Percentiles rank a stretch among this genome's conserved stretches.
Conservation (phyloP, 192 early-diverging fungal genomes). For the Borealophlyctis nickersoniae region DNA sequence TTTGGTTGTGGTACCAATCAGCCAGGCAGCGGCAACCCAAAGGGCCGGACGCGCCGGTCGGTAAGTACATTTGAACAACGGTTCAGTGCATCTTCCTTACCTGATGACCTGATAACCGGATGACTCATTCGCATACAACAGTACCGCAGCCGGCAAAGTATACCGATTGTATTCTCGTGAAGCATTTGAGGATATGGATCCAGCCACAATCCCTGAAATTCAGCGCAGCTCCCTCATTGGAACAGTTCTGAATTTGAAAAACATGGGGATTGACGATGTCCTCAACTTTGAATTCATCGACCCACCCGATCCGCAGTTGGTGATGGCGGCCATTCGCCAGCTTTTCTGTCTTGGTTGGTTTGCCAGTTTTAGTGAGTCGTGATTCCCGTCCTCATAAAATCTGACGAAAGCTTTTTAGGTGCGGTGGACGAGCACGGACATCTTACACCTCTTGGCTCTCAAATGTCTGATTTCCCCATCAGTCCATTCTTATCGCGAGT, state of each 20-base stretch:
- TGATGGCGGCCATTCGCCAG: constrained; percentile 39
- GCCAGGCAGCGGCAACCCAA: constrained; percentile 60
- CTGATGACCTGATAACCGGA: not conserved
- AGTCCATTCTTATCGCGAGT: constrained; percentile 41
- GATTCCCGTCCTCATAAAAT: constrained; percentile 11
- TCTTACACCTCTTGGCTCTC: constrained; percentile 42
- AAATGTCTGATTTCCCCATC: constrained; percentile 46
- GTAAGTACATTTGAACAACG: constrained; percentile 4
- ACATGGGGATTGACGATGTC: constrained; percentile 55
- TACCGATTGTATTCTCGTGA: constrained; percentile 58
- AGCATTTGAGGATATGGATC: constrained; percentile 47
- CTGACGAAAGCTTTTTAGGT: constrained; percentile 20
- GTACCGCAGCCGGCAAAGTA: constrained; percentile 54
- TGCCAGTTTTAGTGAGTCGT: constrained; percentile 8
- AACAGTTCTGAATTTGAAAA: constrained; percentile 48
- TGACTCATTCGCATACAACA: constrained; percentile 3
- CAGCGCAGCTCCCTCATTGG: constrained; percentile 47
- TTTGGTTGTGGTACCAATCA: constrained; percentile 51
- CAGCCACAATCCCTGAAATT: constrained; percentile 57
- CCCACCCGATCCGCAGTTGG: constrained; percentile 43
- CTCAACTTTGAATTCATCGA: constrained; percentile 62
- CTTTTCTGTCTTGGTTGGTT: constrained; percentile 43
- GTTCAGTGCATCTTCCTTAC: not conserved
- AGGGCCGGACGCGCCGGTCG: constrained; percentile 57
- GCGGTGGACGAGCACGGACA: constrained; percentile 47